Evolutionary conservation across 352 stramenopile species (phyloP).

Genomic region (Saprolegnia parasitica): DNA sequence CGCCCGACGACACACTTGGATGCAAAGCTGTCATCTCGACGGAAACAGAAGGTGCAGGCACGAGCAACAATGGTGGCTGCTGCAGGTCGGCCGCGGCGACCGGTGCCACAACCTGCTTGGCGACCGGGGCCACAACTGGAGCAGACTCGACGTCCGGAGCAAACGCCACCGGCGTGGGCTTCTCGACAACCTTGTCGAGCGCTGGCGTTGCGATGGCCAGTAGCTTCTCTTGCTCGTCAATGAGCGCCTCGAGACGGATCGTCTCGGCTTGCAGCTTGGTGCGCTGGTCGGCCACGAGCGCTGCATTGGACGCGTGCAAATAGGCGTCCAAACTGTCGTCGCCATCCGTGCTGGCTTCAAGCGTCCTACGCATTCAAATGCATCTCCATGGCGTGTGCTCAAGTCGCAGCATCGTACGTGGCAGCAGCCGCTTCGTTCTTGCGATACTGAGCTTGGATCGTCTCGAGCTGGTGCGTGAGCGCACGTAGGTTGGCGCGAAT

Average conservation of each 20-base stretch:
- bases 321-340: slow-evolving; percentile 60
- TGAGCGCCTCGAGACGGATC: slow-evolving; percentile 36
- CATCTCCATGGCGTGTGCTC: not conserved
- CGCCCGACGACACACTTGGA: no score
- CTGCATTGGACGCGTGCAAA: slow-evolving; percentile 50
- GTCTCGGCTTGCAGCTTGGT: slow-evolving; percentile 32
- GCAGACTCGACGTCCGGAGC: no score
- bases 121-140: no score
- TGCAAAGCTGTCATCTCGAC: no score
- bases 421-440: slow-evolving; percentile 22
- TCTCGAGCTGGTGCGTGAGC: slow-evolving; percentile 38
- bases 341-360: slow-evolving; percentile 30
- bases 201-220: slow-evolving; percentile 52
- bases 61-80: no score
- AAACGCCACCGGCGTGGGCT: no score
- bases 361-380: not conserved
- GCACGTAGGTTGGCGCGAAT: slow-evolving; percentile 43
- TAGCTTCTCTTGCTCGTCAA: slow-evolving; percentile 47
- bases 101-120: not conserved
- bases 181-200: slow-evolving; percentile 31
- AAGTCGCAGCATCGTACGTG: slow-evolving; percentile 33
- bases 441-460: slow-evolving; percentile 33
- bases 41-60: no score
- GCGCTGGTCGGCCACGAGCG: slow-evolving; percentile 42
- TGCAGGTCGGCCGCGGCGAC: not conserved